Evolutionary conservation across 1,284 basidiomycete genomes (phyloP), one percentile per base, ranked within the genome.

Genomic region (Hemileia vastatrix): DNA sequence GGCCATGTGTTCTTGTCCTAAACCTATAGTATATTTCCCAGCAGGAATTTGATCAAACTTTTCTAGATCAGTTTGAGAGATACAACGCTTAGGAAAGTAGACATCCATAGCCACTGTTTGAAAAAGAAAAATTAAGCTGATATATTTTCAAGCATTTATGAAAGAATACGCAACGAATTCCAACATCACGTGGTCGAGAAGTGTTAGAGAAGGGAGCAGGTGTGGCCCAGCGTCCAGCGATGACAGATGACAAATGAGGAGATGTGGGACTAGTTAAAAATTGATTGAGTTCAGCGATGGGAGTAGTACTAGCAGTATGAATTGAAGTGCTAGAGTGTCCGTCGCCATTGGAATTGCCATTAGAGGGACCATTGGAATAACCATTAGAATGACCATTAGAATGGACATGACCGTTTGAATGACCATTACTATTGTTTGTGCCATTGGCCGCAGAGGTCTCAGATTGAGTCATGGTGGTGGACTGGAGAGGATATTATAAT

Each of bases 1-100:
- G 40, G 91, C 90, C 94, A 98, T 98, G 81, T 84, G 93, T 79
- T 96, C 86, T 78, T 96, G 91, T 64, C 94, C 95, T 52, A 99
- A 86, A 74, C 95, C 95, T 76, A 98, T 96, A 71, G 95, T 99
- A 82, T 99, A 98, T 80, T 98, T 97, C 70, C 95, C 94, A 77
- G 90, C 86, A 67, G 90, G 79, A 47, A 95, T 95, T 72, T 90
- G 90, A 76, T 99, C 94, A 79, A 90, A 98, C 67, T 84, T 87
- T 78, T 99, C 94, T 62, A 96, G 85, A 71, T 88, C 91, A 59
- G 86, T 85, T 79, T 95, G 90, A n/a, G 89, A 90, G 79, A 95
- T 88, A 79, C 90, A 93, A 43, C 59, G 32, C 15, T 51, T 51
- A 50, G 59, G 59, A 21, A 62, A 62, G 19, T 62, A 62, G 31